Evolutionary conservation across 768 basidiomycete genomes (phyloP).

Genomic region (Mycena floridula): DNA sequence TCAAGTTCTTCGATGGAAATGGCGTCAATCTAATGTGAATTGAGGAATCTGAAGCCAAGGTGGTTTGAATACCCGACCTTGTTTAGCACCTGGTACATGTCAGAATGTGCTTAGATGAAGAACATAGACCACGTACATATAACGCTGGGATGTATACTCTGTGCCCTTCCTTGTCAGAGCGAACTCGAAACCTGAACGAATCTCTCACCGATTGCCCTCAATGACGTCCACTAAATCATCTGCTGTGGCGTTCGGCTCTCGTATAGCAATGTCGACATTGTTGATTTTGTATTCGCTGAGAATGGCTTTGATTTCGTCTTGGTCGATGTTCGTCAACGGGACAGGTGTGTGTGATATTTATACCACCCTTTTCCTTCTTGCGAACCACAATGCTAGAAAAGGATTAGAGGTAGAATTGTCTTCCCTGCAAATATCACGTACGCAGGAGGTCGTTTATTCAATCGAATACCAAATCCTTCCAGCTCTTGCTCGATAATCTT

Average conservation of each 20-base stretch:
- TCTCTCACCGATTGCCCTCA: conserved; percentile 85
- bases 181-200: conserved; percentile 4
- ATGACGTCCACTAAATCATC: conserved; percentile 97
- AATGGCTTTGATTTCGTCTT: conserved; percentile 93
- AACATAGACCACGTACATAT: conserved; percentile 51
- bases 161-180: not conserved
- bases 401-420: too few relatives aligned
- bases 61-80: conserved; percentile 45
- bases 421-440: too few relatives aligned
- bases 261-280: conserved; percentile 89
- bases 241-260: conserved; percentile 85
- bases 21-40: conserved; percentile 72
- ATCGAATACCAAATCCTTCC: conserved; percentile 95
- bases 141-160: conserved; percentile 92
- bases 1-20: conserved; percentile 98
- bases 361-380: conserved; percentile 86
- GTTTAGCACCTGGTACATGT: conserved; percentile 59
- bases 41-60: not conserved
- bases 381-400: conserved; percentile 80
- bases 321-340: conserved; percentile 91
- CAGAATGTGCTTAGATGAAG: conserved; percentile 1
- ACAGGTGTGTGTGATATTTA: conserved; percentile 94
- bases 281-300: conserved; percentile 87
- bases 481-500: conserved; percentile 86
- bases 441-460: conserved; percentile 92